Evolutionary conservation across 345 rosid genomes (phyloP).

Genomic region (Aquilaria sinensis): DNA sequence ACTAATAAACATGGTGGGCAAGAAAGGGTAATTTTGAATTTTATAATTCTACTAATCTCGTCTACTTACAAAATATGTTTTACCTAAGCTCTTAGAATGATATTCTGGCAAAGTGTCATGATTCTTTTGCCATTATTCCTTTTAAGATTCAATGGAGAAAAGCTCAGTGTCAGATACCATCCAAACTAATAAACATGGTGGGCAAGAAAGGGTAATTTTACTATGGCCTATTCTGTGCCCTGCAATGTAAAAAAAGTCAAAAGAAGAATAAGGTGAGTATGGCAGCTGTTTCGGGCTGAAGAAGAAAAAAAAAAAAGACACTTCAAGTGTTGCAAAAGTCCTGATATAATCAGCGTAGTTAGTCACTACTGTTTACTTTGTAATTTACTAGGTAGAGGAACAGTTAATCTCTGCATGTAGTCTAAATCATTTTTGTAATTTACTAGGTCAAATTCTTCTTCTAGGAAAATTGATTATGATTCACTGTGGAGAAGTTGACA

Average conservation of each 20-base stretch:
- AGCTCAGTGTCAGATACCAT: constrained; percentile 23
- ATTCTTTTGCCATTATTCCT: too few species aligned
- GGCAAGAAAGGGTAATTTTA: constrained; percentile 29
- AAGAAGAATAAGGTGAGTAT: background rate
- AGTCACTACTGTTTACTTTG: background rate
- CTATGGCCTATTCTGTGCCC: background rate
- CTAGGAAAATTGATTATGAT: background rate
- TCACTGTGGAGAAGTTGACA: background rate
- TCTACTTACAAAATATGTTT: too few species aligned
- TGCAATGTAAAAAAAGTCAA: background rate
- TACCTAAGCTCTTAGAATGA: too few species aligned
- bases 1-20: constrained; percentile 14
- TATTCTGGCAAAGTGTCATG: too few species aligned
- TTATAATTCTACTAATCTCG: too few species aligned
- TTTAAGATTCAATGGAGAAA: constrained; percentile 23
- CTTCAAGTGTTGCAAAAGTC: constrained; percentile 6
- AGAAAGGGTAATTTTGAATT: background rate
- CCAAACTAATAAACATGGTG: constrained; percentile 19
- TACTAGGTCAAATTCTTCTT: background rate
- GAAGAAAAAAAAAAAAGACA: background rate
- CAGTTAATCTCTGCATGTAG: background rate
- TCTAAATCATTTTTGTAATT: background rate
- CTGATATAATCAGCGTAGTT: constrained; percentile 15
- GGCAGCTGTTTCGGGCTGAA: constrained; percentile 16
- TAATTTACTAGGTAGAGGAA: background rate